Evolutionary conservation across 2,329 filamentous ascomycete genomes (phyloP).

Genomic region (Aureobasidium sp.): DNA sequence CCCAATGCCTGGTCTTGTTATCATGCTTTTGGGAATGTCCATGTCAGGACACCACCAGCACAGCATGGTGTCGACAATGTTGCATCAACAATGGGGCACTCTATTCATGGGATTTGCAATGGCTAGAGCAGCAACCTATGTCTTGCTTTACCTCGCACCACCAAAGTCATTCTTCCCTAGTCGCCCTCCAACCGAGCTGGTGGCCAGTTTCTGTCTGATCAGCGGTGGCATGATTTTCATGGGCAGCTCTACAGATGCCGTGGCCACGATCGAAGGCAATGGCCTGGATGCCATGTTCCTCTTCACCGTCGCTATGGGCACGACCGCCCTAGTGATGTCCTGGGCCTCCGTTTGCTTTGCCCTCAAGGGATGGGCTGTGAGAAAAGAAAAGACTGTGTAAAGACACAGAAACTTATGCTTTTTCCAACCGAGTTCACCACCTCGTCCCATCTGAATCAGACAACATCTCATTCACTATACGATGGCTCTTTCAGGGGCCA

Average conservation of each 20-base stretch:
- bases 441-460: not conserved
- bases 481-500: not conserved
- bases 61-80: slow-evolving; percentile 74
- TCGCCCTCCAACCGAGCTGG: slow-evolving; percentile 74
- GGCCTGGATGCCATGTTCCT: slow-evolving; percentile 84
- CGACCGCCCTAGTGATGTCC: slow-evolving; percentile 76
- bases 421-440: not conserved
- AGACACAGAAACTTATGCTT: not conserved
- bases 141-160: slow-evolving; percentile 67
- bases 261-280: slow-evolving; percentile 67
- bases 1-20: slow-evolving; percentile 73
- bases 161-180: slow-evolving; percentile 69
- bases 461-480: not conserved
- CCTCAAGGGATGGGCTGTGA: slow-evolving; percentile 76
- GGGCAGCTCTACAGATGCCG: slow-evolving; percentile 70
- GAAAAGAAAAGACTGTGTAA: slow-evolving; percentile 23
- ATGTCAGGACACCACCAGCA: slow-evolving; percentile 83
- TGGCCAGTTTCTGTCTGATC: slow-evolving; percentile 75
- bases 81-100: slow-evolving; percentile 86
- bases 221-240: slow-evolving; percentile 83
- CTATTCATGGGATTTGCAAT: slow-evolving; percentile 70
- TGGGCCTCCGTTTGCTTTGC: slow-evolving; percentile 72
- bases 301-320: slow-evolving; percentile 78
- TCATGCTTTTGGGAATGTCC: slow-evolving; percentile 78
- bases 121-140: slow-evolving; percentile 67